Evolutionary conservation across 1,284 basidiomycete genomes (phyloP).

Genomic region (Cutaneotrichosporon cyanovorans): DNA sequence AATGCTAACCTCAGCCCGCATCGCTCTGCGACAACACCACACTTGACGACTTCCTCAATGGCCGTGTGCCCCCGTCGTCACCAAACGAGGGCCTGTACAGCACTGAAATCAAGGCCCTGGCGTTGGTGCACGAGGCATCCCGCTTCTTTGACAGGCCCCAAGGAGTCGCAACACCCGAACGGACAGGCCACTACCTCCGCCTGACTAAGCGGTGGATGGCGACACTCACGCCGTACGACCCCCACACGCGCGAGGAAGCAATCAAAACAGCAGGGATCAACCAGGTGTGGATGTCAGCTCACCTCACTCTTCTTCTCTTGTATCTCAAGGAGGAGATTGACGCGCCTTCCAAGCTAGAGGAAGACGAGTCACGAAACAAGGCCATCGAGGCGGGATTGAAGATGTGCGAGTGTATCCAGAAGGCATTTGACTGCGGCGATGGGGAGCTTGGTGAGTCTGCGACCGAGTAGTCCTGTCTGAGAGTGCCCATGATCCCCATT

Average conservation of each 20-base stretch:
- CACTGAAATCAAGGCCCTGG: conserved; percentile 20
- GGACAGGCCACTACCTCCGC: conserved; percentile 15
- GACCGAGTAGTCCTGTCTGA: too few relatives aligned
- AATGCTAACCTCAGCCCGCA: conserved; percentile 6
- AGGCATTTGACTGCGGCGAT: conserved; percentile 19
- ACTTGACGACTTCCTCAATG: conserved; percentile 19
- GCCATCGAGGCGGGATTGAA: conserved; percentile 21
- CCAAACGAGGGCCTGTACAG: conserved; percentile 17
- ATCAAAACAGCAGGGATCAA: conserved; percentile 10
- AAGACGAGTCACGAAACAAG: conserved; percentile 16
- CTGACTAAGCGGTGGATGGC: conserved; percentile 25
- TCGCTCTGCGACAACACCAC: conserved; percentile 23
- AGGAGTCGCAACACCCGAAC: conserved; percentile 12
- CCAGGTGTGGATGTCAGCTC: conserved; percentile 21
- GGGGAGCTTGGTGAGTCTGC: conserved; percentile 18
- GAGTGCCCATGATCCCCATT: not conserved
- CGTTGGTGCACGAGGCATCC: conserved; percentile 19
- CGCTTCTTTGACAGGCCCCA: conserved; percentile 6
- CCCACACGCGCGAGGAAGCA: conserved; percentile 8
- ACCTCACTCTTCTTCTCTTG: conserved; percentile 13
- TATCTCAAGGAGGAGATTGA: conserved; percentile 28
- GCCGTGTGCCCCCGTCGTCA: not conserved
- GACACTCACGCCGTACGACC: conserved; percentile 10
- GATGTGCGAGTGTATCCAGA: conserved; percentile 19
- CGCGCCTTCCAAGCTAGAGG: conserved; percentile 7